Conservation (phyloP, 495 filamentous ascomycete genomes). For the Emericellopsis terricola region DNA sequence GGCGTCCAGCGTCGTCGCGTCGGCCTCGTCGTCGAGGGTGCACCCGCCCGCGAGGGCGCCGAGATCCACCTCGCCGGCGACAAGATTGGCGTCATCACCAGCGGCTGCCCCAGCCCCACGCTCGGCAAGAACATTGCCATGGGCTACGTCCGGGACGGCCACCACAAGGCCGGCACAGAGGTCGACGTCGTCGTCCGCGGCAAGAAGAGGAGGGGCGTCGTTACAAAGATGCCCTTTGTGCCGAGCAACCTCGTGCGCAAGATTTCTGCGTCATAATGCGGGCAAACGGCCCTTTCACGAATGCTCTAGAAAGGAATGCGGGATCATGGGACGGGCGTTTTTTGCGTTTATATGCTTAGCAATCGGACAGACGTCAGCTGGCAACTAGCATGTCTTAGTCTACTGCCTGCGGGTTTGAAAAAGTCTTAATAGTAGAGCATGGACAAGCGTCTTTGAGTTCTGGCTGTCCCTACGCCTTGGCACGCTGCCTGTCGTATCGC, state of each 20-base stretch:
- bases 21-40: slow-evolving; percentile 67
- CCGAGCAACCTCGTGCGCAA: slow-evolving; percentile 38
- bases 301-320: too few relatives aligned
- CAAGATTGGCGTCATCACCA: slow-evolving; percentile 54
- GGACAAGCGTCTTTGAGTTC: too few relatives aligned
- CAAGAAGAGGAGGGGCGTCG: slow-evolving; percentile 57
- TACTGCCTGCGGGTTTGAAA: neutral
- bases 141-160: slow-evolving; percentile 72
- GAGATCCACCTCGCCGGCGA: slow-evolving; percentile 41
- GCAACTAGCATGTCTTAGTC: neutral
- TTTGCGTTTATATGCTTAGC: neutral
- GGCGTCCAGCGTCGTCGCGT: slow-evolving; percentile 59
- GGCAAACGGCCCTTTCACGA: too few relatives aligned
- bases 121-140: slow-evolving; percentile 85
- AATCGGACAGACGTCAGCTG: neutral
- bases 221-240: slow-evolving; percentile 91
- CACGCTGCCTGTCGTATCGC: slow-evolving; percentile 1
- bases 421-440: too few relatives aligned
- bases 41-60: slow-evolving; percentile 81
- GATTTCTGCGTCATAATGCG: too few relatives aligned
- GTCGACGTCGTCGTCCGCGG: slow-evolving; percentile 67
- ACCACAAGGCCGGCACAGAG: slow-evolving; percentile 77
- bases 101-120: slow-evolving; percentile 75
- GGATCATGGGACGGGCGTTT: too few relatives aligned
- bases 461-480: too few relatives aligned